A percentile compares a stretch with the other conserved stretches of the same genome.
These are phyloP conservation scores for Solanum appendiculatum DNA, from an alignment of 257 asterid genomes.

Conservation along the genomic window DNA sequence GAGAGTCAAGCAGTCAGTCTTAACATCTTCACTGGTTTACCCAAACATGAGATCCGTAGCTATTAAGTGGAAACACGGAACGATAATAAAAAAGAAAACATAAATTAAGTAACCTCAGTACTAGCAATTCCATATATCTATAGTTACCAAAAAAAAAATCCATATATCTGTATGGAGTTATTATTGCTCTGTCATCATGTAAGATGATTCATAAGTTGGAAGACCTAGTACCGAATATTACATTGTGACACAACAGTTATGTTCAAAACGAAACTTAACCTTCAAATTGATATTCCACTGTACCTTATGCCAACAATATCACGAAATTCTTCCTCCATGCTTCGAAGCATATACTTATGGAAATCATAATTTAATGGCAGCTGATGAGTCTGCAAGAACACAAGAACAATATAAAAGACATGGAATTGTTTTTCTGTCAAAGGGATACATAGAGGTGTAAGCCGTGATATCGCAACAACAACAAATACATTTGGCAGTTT, in stretches of 20 bases:
- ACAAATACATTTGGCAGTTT: not conserved
- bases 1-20: not conserved
- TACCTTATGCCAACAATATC: constrained; percentile 96
- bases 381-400: constrained; percentile 67
- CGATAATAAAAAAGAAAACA: not conserved
- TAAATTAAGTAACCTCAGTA: not conserved
- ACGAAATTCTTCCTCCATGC: constrained; percentile 97
- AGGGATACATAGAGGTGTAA: not conserved
- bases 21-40: not conserved
- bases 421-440: not conserved
- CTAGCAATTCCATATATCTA: not conserved
- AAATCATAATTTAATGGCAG: constrained; percentile 80
- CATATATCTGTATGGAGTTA: not conserved
- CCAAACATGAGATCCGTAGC: not conserved
- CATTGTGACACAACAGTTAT: not conserved
- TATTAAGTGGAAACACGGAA: not conserved
- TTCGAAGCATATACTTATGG: constrained; percentile 91
- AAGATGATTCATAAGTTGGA: not conserved
- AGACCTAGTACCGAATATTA: not conserved
- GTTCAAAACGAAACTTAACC: not conserved
- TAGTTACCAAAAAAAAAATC: too few species aligned
- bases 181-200: not conserved
- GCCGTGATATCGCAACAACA: not conserved
- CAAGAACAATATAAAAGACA: constrained; percentile 1
- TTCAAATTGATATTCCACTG: not conserved